Evolutionary conservation across 306 rosid genomes (phyloP).

Genomic region (Acacia crassicarpa): DNA sequence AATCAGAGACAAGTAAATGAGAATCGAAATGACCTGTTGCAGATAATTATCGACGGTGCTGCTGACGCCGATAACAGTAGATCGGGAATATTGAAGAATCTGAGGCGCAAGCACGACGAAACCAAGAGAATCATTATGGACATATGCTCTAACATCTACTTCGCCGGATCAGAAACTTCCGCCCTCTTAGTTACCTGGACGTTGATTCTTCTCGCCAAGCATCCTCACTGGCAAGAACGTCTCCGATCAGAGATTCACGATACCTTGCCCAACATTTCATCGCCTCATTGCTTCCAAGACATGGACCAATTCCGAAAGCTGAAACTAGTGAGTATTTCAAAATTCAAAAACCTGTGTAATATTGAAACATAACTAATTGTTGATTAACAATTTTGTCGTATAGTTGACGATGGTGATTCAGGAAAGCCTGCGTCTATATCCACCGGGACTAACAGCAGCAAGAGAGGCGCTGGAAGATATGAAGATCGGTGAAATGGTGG

Average conservation of each 20-base stretch:
- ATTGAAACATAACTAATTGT: not conserved
- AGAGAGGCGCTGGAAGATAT: slow-evolving; percentile 36
- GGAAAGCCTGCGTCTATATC: slow-evolving; percentile 42
- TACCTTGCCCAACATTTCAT: not conserved
- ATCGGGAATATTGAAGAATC: not conserved
- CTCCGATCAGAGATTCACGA: not conserved
- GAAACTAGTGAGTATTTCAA: not conserved
- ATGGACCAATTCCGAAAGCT: not conserved
- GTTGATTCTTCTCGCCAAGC: not conserved
- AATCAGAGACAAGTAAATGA: not conserved
- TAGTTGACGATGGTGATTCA: slow-evolving; percentile 48
- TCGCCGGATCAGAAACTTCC: not conserved
- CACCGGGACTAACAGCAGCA: slow-evolving; percentile 14
- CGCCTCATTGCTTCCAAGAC: not conserved
- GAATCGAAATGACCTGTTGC: slow-evolving; percentile 32
- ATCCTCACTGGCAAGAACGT: not conserved
- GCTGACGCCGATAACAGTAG: not conserved
- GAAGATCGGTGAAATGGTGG: slow-evolving; percentile 30
- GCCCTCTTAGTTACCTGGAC: not conserved
- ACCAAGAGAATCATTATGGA: slow-evolving; percentile 23
- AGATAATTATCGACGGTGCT: slow-evolving; percentile 10
- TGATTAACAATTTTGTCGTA: not conserved
- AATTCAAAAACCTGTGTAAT: not conserved
- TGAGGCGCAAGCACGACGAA: not conserved
- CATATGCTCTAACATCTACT: slow-evolving; percentile 35